phyloP scores from a whole-genome alignment of 179 eudicot genomes.

The Beta lomatogona region DNA sequence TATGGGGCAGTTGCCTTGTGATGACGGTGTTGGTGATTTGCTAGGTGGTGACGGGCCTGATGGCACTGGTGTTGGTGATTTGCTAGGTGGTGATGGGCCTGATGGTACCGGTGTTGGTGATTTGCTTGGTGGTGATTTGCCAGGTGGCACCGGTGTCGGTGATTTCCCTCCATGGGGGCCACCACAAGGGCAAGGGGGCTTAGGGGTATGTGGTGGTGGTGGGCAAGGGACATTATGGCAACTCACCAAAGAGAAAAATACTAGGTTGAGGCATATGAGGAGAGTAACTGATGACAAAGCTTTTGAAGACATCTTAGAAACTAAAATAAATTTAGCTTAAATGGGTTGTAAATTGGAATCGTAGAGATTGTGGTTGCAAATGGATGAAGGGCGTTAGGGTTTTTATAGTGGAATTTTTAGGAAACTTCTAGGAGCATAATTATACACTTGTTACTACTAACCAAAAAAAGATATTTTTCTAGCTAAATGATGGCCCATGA shows the following conservation, averaged over 20 bases:
- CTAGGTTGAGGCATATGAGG: constrained; percentile 45
- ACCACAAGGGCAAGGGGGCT: neutral
- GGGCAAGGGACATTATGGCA: constrained; percentile 26
- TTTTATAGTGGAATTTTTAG: constrained; percentile 14
- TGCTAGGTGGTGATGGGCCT: too few species aligned
- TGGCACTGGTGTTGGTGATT: too few species aligned
- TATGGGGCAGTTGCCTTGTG: constrained; percentile 46
- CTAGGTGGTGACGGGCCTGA: too few species aligned
- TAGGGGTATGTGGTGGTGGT: constrained; percentile 19
- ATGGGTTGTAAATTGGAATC: neutral
- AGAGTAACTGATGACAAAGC: constrained; percentile 35
- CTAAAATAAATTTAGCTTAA: neutral
- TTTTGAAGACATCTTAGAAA: constrained; percentile 25
- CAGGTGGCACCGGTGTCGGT: neutral
- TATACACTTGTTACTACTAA: neutral
- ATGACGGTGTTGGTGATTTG: constrained; percentile 6
- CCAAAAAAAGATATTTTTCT: neutral
- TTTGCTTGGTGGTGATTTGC: too few species aligned
- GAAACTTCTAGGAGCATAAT: neutral
- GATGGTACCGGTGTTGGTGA: too few species aligned
- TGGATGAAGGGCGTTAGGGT: neutral
- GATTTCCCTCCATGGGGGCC: neutral
- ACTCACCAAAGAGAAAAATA: constrained; percentile 50
- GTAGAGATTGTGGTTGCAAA: neutral
- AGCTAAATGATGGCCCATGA: neutral